Evolutionary conservation across 2,329 filamentous ascomycete genomes (phyloP), one percentile per base, ranked within the genome.

Genomic region (Aspergillus aculeatinus): DNA sequence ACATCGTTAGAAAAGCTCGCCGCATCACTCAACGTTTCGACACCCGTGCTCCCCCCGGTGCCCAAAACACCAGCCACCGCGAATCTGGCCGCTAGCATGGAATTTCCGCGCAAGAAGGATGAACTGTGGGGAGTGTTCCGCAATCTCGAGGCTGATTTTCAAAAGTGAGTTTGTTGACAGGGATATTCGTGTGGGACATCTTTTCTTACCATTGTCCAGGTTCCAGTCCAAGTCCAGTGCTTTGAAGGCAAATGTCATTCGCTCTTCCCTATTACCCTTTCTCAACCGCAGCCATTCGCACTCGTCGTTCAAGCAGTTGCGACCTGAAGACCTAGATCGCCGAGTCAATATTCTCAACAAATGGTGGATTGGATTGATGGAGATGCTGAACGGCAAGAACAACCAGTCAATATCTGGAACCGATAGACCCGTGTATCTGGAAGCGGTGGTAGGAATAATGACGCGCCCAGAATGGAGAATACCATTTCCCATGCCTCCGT

Each of bases 341-440:
- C 85, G 93, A 61, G 85, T 89, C 2, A 87, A 87, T 49, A 91
- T 96, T 51, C 78, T 96, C 60, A 91, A 95, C 73, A 93, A 91
- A 71, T 97, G 93, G 93, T 97, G 93, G 93, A 88, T 83, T 48
- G 88, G 86, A 1, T 80, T 96, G 44, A 78, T 96, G 58, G 92
- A 95, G 61, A 87, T 96, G 80, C 83, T 96, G 25, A 88, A 92
- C 65, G 89, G 89, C 33, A 84, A 85, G 62, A 85, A 88, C 71
- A 88, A 88, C 58, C 89, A 92, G 68, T 88, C 89, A 3, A 87
- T 96, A 14, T 87, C 91, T 1, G 91, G 91, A 11, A 88, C 91
- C n/a, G 93, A 96, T 70, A 83, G 92, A 33, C 91, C 92, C 0
- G 84, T 87, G 2, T 86, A 96, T 48, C 83, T 96, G 33, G 92